Percentiles rank a stretch among this genome's conserved stretches.
These are phyloP conservation scores for Stygiomarasmius scandens DNA, from an alignment of 1,284 basidiomycete genomes.

Conservation along the genomic window DNA sequence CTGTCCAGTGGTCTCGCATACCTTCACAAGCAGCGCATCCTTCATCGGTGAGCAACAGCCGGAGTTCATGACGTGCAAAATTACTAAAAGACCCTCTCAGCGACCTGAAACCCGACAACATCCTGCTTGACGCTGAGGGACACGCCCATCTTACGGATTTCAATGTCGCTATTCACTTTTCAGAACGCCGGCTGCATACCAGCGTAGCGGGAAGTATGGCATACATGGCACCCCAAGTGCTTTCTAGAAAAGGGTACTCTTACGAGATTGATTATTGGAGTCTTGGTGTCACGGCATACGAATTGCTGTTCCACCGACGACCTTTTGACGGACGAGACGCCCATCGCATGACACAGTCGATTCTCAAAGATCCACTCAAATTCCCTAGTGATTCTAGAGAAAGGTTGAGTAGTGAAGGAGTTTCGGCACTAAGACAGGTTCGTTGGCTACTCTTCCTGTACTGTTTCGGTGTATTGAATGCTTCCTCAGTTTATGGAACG, in stretches of 20 bases:
- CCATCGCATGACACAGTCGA: conserved; percentile 83
- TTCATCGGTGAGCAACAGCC: conserved; percentile 76
- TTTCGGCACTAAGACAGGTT: conserved; percentile 52
- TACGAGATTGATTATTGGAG: conserved; percentile 97
- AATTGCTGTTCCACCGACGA: conserved; percentile 84
- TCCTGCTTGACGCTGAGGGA: conserved; percentile 88
- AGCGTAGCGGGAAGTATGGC: conserved; percentile 97
- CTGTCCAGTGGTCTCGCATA: conserved; percentile 86
- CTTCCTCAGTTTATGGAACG: conserved; percentile 78
- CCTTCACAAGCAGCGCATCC: conserved; percentile 88
- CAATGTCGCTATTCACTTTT: conserved; percentile 98
- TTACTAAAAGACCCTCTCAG: conserved; percentile 49
- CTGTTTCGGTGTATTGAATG: conserved; percentile 16
- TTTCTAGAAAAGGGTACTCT: conserved; percentile 78
- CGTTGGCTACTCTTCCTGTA: conserved; percentile 25
- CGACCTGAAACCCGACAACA: conserved; percentile 96
- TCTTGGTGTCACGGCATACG: conserved; percentile 87
- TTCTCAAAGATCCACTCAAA: conserved; percentile 66
- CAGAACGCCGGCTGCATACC: conserved; percentile 81
- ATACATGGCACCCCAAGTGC: conserved; percentile 97
- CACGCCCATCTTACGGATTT: conserved; percentile 98
- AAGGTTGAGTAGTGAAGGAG: conserved; percentile 46
- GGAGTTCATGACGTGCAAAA: conserved; percentile 21
- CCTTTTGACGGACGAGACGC: conserved; percentile 90
- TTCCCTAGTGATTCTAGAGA: conserved; percentile 61